phyloP scores from a whole-genome alignment of 805 yeast species.

The Suhomyces vadensis region DNA sequence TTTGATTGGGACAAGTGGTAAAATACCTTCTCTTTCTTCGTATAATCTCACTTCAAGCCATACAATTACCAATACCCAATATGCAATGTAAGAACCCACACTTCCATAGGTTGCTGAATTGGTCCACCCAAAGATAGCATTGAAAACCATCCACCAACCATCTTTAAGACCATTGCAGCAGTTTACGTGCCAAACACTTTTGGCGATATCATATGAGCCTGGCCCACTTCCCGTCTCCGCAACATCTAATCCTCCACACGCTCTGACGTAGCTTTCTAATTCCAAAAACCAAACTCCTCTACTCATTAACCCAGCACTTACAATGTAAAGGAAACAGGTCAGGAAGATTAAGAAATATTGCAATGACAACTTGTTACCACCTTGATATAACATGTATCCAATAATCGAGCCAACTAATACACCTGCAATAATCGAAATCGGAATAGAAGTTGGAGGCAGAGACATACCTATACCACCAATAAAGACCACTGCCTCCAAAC shows the following conservation, averaged over 20 bases:
- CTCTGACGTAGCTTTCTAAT: constrained; percentile 37
- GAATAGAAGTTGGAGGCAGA: constrained; percentile 36
- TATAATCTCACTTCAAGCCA: constrained; percentile 32
- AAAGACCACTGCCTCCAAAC: constrained; percentile 43
- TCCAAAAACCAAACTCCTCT: constrained; percentile 48
- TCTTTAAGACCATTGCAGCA: constrained; percentile 47
- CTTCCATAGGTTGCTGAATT: constrained; percentile 48
- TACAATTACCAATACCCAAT: constrained; percentile 37
- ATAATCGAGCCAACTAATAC: constrained; percentile 31
- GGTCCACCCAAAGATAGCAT: constrained; percentile 49
- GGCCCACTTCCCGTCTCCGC: constrained; percentile 49
- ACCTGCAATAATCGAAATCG: constrained; percentile 30
- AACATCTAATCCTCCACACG: constrained; percentile 43
- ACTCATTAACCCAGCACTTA: constrained; percentile 46
- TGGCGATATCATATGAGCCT: constrained; percentile 43
- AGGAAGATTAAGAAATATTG: constrained; percentile 41
- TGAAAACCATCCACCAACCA: constrained; percentile 49
- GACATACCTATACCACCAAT: constrained; percentile 45
- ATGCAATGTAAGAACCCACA: constrained; percentile 35
- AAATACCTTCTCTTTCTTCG: constrained; percentile 40
- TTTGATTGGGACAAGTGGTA: constrained; percentile 39
- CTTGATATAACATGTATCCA: constrained; percentile 38
- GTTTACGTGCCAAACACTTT: constrained; percentile 47
- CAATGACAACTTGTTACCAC: constrained; percentile 43
- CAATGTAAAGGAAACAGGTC: constrained; percentile 44